These are phyloP conservation scores for Pinus taeda DNA, from an alignment of 75 land plant genomes.

Conservation along the genomic window DNA sequence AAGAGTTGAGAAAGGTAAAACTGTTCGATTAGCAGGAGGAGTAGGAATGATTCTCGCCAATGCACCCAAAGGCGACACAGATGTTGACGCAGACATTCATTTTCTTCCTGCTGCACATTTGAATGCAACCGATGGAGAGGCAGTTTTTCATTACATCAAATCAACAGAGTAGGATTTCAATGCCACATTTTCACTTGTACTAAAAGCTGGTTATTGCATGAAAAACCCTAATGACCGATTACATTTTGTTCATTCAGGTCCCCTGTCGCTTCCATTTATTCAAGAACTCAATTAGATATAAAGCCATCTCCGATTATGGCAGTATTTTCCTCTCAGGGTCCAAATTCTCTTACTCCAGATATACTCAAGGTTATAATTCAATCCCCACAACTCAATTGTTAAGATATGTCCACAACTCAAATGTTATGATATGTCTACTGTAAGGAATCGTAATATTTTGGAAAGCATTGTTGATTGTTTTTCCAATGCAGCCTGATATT, in stretches of 20 bases:
- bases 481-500: constrained; percentile 26
- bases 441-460: neutral
- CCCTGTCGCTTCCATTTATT: constrained; percentile 36
- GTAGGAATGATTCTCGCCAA: too few relatives aligned
- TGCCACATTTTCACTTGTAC: too few relatives aligned
- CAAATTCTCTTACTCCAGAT: constrained; percentile 43
- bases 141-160: too few relatives aligned
- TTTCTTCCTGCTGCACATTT: too few relatives aligned
- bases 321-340: constrained; percentile 62
- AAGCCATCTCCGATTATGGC: constrained; percentile 64
- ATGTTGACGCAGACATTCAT: too few relatives aligned
- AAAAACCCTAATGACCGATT: neutral
- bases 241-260: constrained; percentile 25
- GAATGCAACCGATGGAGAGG: too few relatives aligned
- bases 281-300: constrained; percentile 18
- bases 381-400: neutral
- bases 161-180: too few relatives aligned
- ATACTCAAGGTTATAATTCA: constrained; percentile 41
- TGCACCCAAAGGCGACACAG: too few relatives aligned
- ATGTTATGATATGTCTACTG: neutral
- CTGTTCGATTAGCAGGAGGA: too few relatives aligned
- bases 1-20: too few relatives aligned
- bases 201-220: too few relatives aligned
- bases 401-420: neutral
- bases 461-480: neutral